These are phyloP conservation scores for Penicillium desertorum DNA, from an alignment of 495 filamentous ascomycete genomes.

Conservation along the genomic window DNA sequence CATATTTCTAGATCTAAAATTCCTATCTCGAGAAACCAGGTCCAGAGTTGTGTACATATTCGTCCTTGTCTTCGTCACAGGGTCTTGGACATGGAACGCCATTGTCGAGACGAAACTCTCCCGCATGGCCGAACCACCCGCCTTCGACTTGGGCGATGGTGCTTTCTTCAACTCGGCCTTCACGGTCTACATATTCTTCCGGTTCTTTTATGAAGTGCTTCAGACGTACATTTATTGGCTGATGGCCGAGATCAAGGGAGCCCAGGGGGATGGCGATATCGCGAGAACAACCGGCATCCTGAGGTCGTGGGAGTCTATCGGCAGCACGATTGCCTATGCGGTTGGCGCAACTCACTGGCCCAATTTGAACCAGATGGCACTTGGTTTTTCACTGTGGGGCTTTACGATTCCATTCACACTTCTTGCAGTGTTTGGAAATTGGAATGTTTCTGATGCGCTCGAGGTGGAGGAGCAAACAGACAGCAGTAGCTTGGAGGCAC, in stretches of 20 bases:
- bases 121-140: slow-evolving; percentile 17
- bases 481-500: slow-evolving; percentile 18
- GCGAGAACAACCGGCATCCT: slow-evolving; percentile 50
- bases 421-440: slow-evolving; percentile 21
- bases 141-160: slow-evolving; percentile 24
- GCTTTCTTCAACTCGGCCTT: slow-evolving; percentile 26
- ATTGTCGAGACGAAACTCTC: slow-evolving; percentile 19
- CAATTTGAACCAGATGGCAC: slow-evolving; percentile 24
- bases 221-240: slow-evolving; percentile 42
- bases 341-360: slow-evolving; percentile 41
- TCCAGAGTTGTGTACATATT: slow-evolving; percentile 19
- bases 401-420: slow-evolving; percentile 23
- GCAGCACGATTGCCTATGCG: slow-evolving; percentile 49
- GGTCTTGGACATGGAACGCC: slow-evolving; percentile 23
- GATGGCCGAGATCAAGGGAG: slow-evolving; percentile 27
- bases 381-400: slow-evolving; percentile 21
- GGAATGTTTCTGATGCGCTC: slow-evolving; percentile 8
- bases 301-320: slow-evolving; percentile 50
- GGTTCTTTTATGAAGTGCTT: slow-evolving; percentile 46
- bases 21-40: slow-evolving; percentile 25
- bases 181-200: slow-evolving; percentile 25
- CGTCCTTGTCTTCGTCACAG: slow-evolving; percentile 20
- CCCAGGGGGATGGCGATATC: slow-evolving; percentile 42
- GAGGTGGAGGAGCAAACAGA: slow-evolving; percentile 4
- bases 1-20: slow-evolving; percentile 44